These are phyloP conservation scores for Pythium oligandrum DNA, from an alignment of 352 stramenopile species.

Conservation along the genomic window DNA sequence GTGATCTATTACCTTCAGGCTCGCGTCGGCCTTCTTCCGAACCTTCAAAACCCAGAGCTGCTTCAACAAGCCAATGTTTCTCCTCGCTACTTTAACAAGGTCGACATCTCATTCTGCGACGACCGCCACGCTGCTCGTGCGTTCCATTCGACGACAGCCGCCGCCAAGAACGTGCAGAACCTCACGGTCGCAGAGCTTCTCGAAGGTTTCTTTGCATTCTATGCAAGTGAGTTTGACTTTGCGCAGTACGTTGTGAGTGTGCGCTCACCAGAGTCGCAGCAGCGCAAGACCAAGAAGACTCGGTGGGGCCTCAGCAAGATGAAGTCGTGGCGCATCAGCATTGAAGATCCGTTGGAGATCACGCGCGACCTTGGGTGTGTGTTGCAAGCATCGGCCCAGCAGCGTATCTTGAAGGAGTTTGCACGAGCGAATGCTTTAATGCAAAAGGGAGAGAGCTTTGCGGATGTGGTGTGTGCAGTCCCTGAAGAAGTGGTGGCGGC, in stretches of 20 bases:
- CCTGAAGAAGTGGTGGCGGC: conserved; percentile 3
- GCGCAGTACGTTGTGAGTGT: conserved; percentile 91
- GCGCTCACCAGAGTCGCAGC: conserved; percentile 46
- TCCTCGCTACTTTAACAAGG: conserved; percentile 34
- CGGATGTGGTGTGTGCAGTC: conserved; percentile 23
- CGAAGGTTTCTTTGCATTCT: conserved; percentile 96
- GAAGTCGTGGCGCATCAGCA: conserved; percentile 79
- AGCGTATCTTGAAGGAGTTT: conserved; percentile 60
- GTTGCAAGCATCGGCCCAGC: conserved; percentile 59
- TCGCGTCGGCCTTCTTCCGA: conserved; percentile 87
- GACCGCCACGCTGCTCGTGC: conserved; percentile 29
- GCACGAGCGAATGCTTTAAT: conserved; percentile 52
- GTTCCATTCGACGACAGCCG: conserved; percentile 23
- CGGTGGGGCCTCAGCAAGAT: conserved; percentile 45
- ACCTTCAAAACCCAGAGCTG: conserved; percentile 86
- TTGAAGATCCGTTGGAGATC: conserved; percentile 81
- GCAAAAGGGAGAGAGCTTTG: conserved; percentile 42
- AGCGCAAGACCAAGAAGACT: conserved; percentile 23
- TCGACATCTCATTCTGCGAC: conserved; percentile 74
- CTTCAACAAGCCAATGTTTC: conserved; percentile 31
- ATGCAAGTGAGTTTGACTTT: conserved; percentile 96
- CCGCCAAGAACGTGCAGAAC: neutral
- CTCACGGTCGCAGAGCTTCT: conserved; percentile 79
- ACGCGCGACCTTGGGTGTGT: conserved; percentile 77
- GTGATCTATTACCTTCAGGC: conserved; percentile 95